These are phyloP conservation scores for Pugionium dolabratum DNA, from an alignment of 345 rosid species.

Conservation along the genomic window DNA sequence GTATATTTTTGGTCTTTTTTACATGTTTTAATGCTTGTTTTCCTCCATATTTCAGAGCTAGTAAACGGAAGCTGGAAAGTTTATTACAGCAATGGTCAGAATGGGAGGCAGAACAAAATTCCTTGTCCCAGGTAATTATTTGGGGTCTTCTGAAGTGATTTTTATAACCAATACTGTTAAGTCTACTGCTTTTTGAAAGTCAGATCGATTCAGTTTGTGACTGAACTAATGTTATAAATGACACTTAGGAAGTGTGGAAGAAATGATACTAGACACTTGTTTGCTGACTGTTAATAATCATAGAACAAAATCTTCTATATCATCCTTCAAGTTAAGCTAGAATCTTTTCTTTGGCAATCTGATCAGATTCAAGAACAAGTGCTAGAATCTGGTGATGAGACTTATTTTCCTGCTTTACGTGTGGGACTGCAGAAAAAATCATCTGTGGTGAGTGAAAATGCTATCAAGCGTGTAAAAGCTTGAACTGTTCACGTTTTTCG, in stretches of 20 bases:
- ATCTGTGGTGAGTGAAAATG: conserved; percentile 61
- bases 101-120: conserved; percentile 73
- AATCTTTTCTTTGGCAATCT: conserved; percentile 23
- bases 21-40: conserved; percentile 2
- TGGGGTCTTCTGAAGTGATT: conserved; percentile 1
- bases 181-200: too few species aligned
- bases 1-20: background rate
- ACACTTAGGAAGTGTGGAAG: too few species aligned
- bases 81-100: conserved; percentile 89
- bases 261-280: too few species aligned
- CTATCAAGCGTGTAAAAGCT: too few species aligned
- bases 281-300: too few species aligned
- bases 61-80: conserved; percentile 81
- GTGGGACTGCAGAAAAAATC: conserved; percentile 61
- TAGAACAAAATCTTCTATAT: too few species aligned
- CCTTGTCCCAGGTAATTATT: conserved; percentile 48
- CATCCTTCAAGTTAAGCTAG: too few species aligned
- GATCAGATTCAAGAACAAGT: conserved; percentile 62
- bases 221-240: too few species aligned
- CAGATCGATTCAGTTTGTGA: too few species aligned
- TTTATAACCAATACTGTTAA: too few species aligned
- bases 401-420: too few species aligned
- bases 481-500: too few species aligned
- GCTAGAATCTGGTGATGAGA: conserved; percentile 80
- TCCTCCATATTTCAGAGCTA: conserved; percentile 57